Evolutionary conservation across 1,139 yeast genomes (phyloP), one percentile per base, ranked within the genome.

Genomic region (Candida frijolesensis): DNA sequence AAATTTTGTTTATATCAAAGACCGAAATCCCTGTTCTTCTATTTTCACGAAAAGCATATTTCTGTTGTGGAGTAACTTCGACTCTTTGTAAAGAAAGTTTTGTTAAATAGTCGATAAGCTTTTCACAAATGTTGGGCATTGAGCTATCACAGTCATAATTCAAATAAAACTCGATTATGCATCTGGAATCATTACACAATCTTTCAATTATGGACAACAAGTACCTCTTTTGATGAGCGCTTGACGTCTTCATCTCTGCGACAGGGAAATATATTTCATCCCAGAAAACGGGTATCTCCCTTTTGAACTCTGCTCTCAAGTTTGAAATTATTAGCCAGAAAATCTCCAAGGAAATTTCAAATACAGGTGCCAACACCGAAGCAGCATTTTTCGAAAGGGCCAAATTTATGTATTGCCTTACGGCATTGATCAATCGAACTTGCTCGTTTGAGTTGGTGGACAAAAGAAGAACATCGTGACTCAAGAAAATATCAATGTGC

Each of bases 241-340:
- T 90, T 1, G 97, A 89, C 1, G 96, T 84, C 61, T 85, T 88
- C 86, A 94, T 83, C 62, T 94, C 98, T 47, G 95, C 82, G 43
- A 95, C 90, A 4, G 98, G 97, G 70, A 94, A 88, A 67, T 94
- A 95, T 45, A 94, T 90, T 63, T 94, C 98, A 50, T 87, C 89
- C 73, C 94, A 82, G 63, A 95, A 89, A 0, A 95, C 96, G 1
- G 97, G 97, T 46, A 95, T 89, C 65, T 94, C 99, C 58, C 87
- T 80, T 66, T 92, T 92, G 71, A 94, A 91, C 59, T 89, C 95
- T 6, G 88, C 81, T 62, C 99, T 82, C 60, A 95, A 74, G 60
- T 91, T 88, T 19, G 92, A 83, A 45, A 92, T 76, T 57, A 95
- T 76, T 46, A 92, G 72, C 97, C 97, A 94, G 69, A 92, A 91